phyloP scores from a whole-genome alignment of 1,139 yeast genomes.

The Scheffersomyces segobiensis region DNA sequence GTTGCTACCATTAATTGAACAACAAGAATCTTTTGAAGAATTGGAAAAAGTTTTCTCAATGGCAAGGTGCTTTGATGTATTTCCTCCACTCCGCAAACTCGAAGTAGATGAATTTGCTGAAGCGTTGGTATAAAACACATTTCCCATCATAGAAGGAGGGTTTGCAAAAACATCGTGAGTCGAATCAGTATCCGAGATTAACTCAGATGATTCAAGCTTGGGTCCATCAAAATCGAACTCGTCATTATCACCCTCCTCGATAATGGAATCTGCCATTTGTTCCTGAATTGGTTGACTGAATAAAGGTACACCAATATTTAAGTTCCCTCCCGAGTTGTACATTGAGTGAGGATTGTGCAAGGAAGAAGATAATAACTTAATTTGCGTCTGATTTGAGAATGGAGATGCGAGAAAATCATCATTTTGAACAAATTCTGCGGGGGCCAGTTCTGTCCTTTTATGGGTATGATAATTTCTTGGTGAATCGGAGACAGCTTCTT shows the following conservation, averaged over 20 bases:
- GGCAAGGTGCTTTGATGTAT: conserved; percentile 14
- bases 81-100: conserved; percentile 26
- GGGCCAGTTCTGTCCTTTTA: conserved; percentile 52
- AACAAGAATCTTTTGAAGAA: conserved; percentile 31
- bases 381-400: conserved; percentile 24
- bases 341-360: conserved; percentile 6
- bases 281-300: conserved; percentile 38
- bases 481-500: conserved; percentile 5
- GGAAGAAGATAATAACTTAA: conserved; percentile 27
- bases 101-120: conserved; percentile 39
- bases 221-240: conserved; percentile 20
- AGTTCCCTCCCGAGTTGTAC: neutral
- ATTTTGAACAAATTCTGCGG: conserved; percentile 28
- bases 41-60: conserved; percentile 38
- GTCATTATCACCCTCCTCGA: conserved; percentile 22
- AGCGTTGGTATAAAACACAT: conserved; percentile 27
- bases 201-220: conserved; percentile 2
- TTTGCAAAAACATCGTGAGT: conserved; percentile 16
- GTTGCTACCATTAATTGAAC: conserved; percentile 10
- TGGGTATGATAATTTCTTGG: conserved; percentile 19
- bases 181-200: conserved; percentile 6
- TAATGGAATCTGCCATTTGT: conserved; percentile 23
- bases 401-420: conserved; percentile 40
- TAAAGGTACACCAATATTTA: conserved; percentile 11
- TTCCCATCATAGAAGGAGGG: conserved; percentile 24